phyloP scores from a whole-genome alignment of 768 basidiomycete species.

The Chlorophyllum brunneum region DNA sequence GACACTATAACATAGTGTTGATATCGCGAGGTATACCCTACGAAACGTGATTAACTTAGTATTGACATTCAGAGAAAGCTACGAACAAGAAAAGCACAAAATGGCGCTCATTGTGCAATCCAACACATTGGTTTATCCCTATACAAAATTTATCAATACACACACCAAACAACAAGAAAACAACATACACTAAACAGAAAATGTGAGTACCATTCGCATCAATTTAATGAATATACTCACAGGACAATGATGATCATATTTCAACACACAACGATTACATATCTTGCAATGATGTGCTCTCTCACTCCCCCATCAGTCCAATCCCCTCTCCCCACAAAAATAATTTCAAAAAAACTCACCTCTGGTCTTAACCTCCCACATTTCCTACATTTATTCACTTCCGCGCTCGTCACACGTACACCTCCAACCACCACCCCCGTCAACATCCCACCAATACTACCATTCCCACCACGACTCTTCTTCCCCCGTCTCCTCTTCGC shows the following conservation, averaged over 20 bases:
- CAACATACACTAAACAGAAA: conserved; percentile 24
- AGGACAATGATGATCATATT: conserved; percentile 90
- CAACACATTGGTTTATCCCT: conserved; percentile 99
- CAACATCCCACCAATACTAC: conserved; percentile 13
- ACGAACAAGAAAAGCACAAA: conserved; percentile 92
- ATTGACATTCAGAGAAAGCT: neutral
- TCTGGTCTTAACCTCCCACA: conserved; percentile 74
- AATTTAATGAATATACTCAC: conserved; percentile 42
- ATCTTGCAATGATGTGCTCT: conserved; percentile 88
- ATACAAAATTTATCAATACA: conserved; percentile 8
- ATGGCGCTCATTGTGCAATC: conserved; percentile 91
- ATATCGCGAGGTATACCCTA: conserved; percentile 78
- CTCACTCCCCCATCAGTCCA: conserved; percentile 38
- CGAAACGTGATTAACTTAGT: neutral
- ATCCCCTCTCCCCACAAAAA: no score
- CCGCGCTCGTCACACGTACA: conserved; percentile 47
- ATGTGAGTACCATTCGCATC: neutral
- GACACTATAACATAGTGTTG: conserved; percentile 54
- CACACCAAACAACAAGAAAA: neutral
- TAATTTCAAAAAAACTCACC: conserved; percentile 38
- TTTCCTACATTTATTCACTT: conserved; percentile 58
- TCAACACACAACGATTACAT: conserved; percentile 85
- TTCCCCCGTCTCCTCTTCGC: conserved; percentile 30
- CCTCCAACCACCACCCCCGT: conserved; percentile 30
- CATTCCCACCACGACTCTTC: conserved; percentile 27